Evolutionary conservation across 1,284 basidiomycete genomes (phyloP).

Genomic region (Farysia itapuensis): DNA sequence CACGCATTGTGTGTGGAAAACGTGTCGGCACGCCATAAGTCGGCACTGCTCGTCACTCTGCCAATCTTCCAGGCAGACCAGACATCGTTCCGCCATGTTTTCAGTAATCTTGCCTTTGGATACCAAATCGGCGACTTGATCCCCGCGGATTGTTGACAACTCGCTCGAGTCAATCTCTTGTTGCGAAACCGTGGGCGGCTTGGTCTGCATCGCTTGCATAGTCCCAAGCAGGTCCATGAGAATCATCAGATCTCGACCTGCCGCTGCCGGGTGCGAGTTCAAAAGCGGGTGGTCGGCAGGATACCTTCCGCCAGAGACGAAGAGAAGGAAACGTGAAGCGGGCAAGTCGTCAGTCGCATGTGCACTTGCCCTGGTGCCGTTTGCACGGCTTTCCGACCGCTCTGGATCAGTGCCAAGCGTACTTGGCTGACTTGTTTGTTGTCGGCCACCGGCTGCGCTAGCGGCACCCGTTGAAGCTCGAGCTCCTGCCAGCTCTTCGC

Average conservation of each 20-base stretch:
- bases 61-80: conserved; percentile 57
- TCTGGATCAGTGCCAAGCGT: conserved; percentile 12
- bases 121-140: conserved; percentile 23
- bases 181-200: conserved; percentile 47
- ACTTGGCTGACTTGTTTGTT: conserved; percentile 27
- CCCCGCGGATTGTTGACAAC: conserved; percentile 28
- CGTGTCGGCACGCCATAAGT: conserved; percentile 48
- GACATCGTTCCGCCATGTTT: conserved; percentile 51
- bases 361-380: no score
- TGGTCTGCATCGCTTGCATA: conserved; percentile 46
- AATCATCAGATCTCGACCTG: conserved; percentile 55
- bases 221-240: conserved; percentile 55
- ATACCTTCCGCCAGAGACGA: conserved; percentile 55
- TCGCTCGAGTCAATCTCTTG: conserved; percentile 49
- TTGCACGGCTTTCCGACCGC: background rate
- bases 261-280: conserved; percentile 39
- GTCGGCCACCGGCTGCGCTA: conserved; percentile 10
- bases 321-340: conserved; percentile 52
- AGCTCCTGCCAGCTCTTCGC: conserved; percentile 16
- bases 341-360: conserved; percentile 6
- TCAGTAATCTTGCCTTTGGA: conserved; percentile 44
- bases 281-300: conserved; percentile 52
- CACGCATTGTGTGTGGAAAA: conserved; percentile 50
- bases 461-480: conserved; percentile 8
- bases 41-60: conserved; percentile 48